Evolutionary conservation across 192 early-diverging fungal species (phyloP), one percentile per base, ranked within the genome.

Genomic region (Endogone sp.): DNA sequence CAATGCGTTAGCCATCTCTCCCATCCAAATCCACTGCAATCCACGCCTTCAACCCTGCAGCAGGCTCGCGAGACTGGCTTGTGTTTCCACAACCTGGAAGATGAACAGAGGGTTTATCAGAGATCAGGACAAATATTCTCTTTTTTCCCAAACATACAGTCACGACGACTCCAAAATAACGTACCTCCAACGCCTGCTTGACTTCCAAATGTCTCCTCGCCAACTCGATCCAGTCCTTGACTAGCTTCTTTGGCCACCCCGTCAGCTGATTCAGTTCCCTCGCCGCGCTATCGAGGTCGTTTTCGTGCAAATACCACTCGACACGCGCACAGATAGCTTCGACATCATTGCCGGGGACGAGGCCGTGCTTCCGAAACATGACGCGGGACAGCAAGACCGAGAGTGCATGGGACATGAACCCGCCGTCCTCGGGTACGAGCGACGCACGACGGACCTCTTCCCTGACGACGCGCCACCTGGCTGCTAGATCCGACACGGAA

Each of bases 241-340:
- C 90, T 60, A 98, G 77, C 70, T 78, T 81, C 77, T 91, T 91
- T 20, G 92, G 86, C 97, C 97, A 98, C 9, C 97, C 95, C 56
- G 77, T 87, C 59, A 98, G 80, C 77, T 95, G 94, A 80, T 97
- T 97, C 67, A 97, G 75, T 75, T 98, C 95, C 71, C 97, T 85
- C 16, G 92, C 79, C 11, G 95, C 95, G 65, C 79, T 78, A 57
- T 97, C 95, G 64, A 98, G 74, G 76, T 98, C 92, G 24, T 87
- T 85, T 63, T 85, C 84, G 63, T 81, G 68, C 64, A 98, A 79
- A 75, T 91, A 90, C 76, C 88, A 86, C 66, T 90, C 80, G 9
- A 90, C 74, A 27, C 97, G 87, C 6, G 94, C 86, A 56, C 97
- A 77, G 28, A 94, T 80, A 10, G 95, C 81, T 63, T 98, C 95